phyloP scores from a whole-genome alignment of 2,329 filamentous ascomycete genomes.

The Herpotrichia juniperi region DNA sequence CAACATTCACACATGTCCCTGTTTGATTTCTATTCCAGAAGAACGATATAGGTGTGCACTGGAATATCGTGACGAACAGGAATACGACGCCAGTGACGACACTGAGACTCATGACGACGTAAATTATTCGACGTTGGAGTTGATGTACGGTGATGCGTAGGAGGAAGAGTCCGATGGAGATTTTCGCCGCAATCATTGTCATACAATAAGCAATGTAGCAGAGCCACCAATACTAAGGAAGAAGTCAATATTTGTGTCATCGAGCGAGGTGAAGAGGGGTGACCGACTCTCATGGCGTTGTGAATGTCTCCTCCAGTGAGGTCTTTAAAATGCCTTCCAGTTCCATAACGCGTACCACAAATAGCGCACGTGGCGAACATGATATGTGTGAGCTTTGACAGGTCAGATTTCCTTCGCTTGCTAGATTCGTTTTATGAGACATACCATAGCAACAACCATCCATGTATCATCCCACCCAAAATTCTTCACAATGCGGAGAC shows the following conservation, averaged over 20 bases:
- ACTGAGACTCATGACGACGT: constrained; percentile 40
- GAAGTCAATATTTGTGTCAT: not conserved
- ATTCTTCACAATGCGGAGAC: constrained; percentile 46
- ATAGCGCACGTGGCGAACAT: constrained; percentile 40
- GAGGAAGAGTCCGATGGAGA: constrained; percentile 42
- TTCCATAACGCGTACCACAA: constrained; percentile 37
- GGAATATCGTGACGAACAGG: constrained; percentile 57
- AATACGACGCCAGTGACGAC: constrained; percentile 46
- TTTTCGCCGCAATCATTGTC: constrained; percentile 39
- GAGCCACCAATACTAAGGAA: constrained; percentile 40
- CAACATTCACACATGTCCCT: constrained; percentile 50
- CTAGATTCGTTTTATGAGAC: constrained; percentile 4
- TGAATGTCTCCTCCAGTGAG: constrained; percentile 28
- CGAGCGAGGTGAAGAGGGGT: not conserved
- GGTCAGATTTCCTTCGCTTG: not conserved
- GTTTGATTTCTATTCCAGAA: constrained; percentile 55
- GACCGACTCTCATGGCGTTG: constrained; percentile 36
- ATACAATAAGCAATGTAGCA: constrained; percentile 42
- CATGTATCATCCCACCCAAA: constrained; percentile 44
- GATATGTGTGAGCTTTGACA: constrained; percentile 28
- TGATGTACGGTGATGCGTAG: constrained; percentile 38
- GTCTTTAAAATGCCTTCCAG: constrained; percentile 35
- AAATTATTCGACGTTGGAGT: constrained; percentile 45
- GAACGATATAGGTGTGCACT: constrained; percentile 56
- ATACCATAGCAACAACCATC: constrained; percentile 38